Percentiles rank a stretch among this genome's conserved stretches.
These are phyloP conservation scores for Debaryomycetaceae sp. DNA, from an alignment of 1,139 yeast genomes.

Conservation along the genomic window DNA sequence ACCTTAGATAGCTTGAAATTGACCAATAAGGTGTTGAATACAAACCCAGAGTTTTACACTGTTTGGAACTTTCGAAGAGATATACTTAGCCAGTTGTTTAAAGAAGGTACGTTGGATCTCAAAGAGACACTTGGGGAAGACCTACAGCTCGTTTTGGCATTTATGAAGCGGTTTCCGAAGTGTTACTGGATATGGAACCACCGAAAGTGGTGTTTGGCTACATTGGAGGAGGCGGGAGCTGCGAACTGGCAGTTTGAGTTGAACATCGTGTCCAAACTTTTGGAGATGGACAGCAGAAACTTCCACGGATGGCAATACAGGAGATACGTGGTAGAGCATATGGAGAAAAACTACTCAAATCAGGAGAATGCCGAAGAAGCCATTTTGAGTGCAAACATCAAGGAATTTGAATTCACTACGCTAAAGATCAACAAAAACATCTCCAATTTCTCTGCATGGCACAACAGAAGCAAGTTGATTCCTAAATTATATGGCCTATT, in stretches of 20 bases:
- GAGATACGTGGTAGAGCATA: slow-evolving; percentile 58
- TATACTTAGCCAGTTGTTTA: slow-evolving; percentile 42
- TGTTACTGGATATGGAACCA: slow-evolving; percentile 98
- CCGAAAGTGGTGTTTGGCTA: slow-evolving; percentile 74
- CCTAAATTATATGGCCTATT: slow-evolving; percentile 42
- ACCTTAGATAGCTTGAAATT: slow-evolving; percentile 43
- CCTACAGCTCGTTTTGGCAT: slow-evolving; percentile 54
- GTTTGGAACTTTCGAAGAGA: slow-evolving; percentile 90
- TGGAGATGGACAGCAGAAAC: slow-evolving; percentile 75
- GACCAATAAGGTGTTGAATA: slow-evolving; percentile 50
- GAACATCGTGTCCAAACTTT: slow-evolving; percentile 61
- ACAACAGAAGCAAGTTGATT: slow-evolving; percentile 73
- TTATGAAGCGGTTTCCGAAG: slow-evolving; percentile 71
- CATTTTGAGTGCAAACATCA: slow-evolving; percentile 24
- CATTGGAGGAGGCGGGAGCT: slow-evolving; percentile 41
- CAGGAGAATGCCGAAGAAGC: slow-evolving; percentile 9
- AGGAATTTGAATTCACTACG: slow-evolving; percentile 78
- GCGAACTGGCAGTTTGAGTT: slow-evolving; percentile 71
- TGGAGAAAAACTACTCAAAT: slow-evolving; percentile 31
- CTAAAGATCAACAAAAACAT: slow-evolving; percentile 75
- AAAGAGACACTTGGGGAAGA: slow-evolving; percentile 53
- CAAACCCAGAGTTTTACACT: slow-evolving; percentile 87
- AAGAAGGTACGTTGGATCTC: slow-evolving; percentile 12
- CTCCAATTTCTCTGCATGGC: slow-evolving; percentile 96
- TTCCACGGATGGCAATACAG: slow-evolving; percentile 97